Evolutionary conservation across 1,284 basidiomycete species (phyloP).

Genomic region (Pholiota adiposa): DNA sequence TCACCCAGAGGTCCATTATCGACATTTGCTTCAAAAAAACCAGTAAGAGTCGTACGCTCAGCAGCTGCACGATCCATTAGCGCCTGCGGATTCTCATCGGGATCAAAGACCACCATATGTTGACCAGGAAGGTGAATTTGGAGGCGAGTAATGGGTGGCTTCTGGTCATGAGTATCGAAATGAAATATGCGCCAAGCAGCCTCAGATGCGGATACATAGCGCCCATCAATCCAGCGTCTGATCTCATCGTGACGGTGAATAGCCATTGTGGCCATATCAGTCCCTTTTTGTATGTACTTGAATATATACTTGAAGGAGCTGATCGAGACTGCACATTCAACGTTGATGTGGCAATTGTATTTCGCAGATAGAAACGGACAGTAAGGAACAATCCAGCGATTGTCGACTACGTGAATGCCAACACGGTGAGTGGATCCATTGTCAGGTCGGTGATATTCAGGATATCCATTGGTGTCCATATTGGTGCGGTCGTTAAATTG

Average conservation of each 20-base stretch:
- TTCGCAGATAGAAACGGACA: constrained; percentile 32
- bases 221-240: constrained; percentile 36
- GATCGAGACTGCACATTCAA: constrained; percentile 35
- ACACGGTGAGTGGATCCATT: constrained; percentile 23
- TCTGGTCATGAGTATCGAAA: constrained; percentile 35
- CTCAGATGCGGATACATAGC: constrained; percentile 35
- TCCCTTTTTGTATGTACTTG: constrained; percentile 5
- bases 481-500: constrained; percentile 8
- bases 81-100: constrained; percentile 27
- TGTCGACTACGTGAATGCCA: constrained; percentile 19
- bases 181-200: constrained; percentile 34
- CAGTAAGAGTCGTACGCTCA: constrained; percentile 34
- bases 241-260: constrained; percentile 35
- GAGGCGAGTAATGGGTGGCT: constrained; percentile 37
- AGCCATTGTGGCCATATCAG: constrained; percentile 46
- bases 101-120: constrained; percentile 37
- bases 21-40: constrained; percentile 42
- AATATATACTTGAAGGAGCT: constrained; percentile 41
- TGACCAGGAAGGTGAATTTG: constrained; percentile 39
- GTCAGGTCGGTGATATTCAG: constrained; percentile 31
- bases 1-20: constrained; percentile 21
- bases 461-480: constrained; percentile 37
- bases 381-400: constrained; percentile 41
- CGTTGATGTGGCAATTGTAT: constrained; percentile 52
- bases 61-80: constrained; percentile 26